These are phyloP conservation scores for Lentinula aciculospora DNA, from an alignment of 768 basidiomycete genomes.

Conservation along the genomic window DNA sequence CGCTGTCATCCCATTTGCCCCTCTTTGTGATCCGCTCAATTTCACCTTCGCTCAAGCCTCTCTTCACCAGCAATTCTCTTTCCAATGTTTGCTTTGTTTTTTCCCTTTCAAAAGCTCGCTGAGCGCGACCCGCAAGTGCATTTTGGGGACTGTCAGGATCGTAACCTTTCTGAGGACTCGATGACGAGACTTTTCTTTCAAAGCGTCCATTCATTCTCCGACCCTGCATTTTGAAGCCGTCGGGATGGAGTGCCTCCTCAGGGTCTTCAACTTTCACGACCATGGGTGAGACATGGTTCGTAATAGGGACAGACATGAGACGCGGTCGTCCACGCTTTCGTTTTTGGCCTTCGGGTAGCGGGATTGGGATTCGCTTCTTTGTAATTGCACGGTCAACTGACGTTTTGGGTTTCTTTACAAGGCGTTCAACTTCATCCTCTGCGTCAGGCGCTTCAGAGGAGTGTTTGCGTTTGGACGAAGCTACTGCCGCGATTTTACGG, in stretches of 20 bases:
- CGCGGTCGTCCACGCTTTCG: constrained; percentile 6
- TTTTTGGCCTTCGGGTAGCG: constrained; percentile 4
- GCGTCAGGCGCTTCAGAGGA: neutral
- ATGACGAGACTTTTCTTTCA: neutral
- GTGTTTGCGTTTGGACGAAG: constrained; percentile 9
- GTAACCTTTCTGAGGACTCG: neutral
- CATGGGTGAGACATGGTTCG: neutral
- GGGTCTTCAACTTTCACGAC: constrained; percentile 1
- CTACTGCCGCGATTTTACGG: constrained; percentile 45
- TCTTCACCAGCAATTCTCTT: constrained; percentile 13
- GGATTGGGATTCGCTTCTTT: neutral
- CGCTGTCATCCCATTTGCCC: constrained; percentile 14
- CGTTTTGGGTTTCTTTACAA: neutral
- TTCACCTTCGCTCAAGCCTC: constrained; percentile 21
- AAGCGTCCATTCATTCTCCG: constrained; percentile 6
- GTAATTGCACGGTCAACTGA: neutral
- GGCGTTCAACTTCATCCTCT: neutral
- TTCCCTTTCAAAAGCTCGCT: constrained; percentile 35
- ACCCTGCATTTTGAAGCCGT: constrained; percentile 3
- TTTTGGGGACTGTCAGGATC: constrained; percentile 2
- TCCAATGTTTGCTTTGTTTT: constrained; percentile 25
- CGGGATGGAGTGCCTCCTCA: neutral
- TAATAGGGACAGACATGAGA: neutral
- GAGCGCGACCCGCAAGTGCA: constrained; percentile 26
- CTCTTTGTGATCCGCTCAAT: constrained; percentile 29